Percentiles rank a stretch among this genome's conserved stretches.
phyloP scores from a whole-genome alignment of 306 rosid genomes.

The Lathyrus oleraceus region DNA sequence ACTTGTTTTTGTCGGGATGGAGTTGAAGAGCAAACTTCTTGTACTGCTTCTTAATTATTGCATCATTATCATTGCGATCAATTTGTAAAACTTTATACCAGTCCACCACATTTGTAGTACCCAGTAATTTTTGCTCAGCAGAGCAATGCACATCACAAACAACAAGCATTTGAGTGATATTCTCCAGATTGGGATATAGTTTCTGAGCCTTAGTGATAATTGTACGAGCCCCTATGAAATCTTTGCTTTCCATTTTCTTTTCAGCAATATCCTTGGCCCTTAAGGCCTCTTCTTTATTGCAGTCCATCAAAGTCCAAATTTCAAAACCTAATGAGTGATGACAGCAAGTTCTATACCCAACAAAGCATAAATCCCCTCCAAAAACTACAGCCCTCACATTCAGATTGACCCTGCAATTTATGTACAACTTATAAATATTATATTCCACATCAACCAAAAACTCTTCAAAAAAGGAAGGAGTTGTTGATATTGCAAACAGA shows the following conservation, averaged over 20 bases:
- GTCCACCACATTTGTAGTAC: conserved; percentile 49
- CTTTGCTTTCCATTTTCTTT: conserved; percentile 80
- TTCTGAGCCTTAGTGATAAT: conserved; percentile 66
- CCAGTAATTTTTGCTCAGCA: conserved; percentile 57
- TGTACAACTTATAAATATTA: conserved; percentile 30
- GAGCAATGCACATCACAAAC: conserved; percentile 90
- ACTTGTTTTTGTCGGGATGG: conserved; percentile 98
- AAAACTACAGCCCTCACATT: conserved; percentile 16
- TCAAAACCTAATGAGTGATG: conserved; percentile 31
- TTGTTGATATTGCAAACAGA: conserved; percentile 16
- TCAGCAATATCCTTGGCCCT: conserved; percentile 83
- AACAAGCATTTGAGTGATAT: conserved; percentile 73
- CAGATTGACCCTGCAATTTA: conserved; percentile 43
- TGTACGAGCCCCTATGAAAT: conserved; percentile 74
- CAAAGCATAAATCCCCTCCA: conserved; percentile 22
- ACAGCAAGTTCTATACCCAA: conserved; percentile 37
- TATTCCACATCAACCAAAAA: conserved; percentile 23
- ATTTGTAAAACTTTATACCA: conserved; percentile 89
- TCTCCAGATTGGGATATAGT: conserved; percentile 78
- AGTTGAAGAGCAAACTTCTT: conserved; percentile 89
- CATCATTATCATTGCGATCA: conserved; percentile 69
- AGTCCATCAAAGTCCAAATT: conserved; percentile 61
- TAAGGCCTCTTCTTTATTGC: conserved; percentile 92
- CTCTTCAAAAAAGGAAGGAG: background rate
- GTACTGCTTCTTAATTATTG: conserved; percentile 77